A percentile compares a stretch with the other conserved stretches of the same genome.
These are phyloP conservation scores for Sphagnum contortum DNA, from an alignment of 225 moss, liverwort and hornwort genomes.

Conservation along the genomic window DNA sequence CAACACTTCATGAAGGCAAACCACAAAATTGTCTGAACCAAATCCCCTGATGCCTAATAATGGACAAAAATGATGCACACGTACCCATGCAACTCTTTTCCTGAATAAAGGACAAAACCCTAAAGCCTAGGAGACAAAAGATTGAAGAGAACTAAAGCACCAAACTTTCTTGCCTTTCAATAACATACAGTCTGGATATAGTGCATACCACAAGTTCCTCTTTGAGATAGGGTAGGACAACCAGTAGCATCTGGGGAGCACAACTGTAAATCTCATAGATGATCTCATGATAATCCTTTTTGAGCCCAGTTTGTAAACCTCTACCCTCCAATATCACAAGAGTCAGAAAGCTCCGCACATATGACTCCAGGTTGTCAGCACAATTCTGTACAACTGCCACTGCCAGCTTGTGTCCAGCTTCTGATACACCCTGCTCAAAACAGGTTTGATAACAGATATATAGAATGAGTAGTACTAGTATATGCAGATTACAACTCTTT, in stretches of 20 bases:
- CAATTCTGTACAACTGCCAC: slow-evolving; percentile 82
- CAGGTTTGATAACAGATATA: too few species aligned
- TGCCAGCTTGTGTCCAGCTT: slow-evolving; percentile 75
- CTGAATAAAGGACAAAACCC: too few species aligned
- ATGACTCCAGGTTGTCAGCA: slow-evolving; percentile 77
- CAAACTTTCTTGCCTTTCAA: too few species aligned
- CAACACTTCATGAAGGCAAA: neutral
- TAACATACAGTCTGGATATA: too few species aligned
- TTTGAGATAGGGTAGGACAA: slow-evolving; percentile 66
- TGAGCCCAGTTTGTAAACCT: slow-evolving; percentile 50
- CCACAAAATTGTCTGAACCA: too few species aligned
- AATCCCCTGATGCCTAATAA: too few species aligned
- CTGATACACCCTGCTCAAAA: slow-evolving; percentile 50
- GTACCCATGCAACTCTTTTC: too few species aligned
- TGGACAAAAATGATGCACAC: too few species aligned
- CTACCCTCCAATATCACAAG: slow-evolving; percentile 76
- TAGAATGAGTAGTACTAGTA: too few species aligned
- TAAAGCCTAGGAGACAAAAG: too few species aligned
- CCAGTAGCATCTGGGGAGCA: slow-evolving; percentile 74
- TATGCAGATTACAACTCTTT: too few species aligned
- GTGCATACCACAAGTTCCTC: slow-evolving; percentile 72
- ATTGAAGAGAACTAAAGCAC: too few species aligned
- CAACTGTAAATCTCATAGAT: slow-evolving; percentile 74
- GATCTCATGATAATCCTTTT: slow-evolving; percentile 72
- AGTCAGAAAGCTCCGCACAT: slow-evolving; percentile 77